These are phyloP conservation scores for Globisporangium cystogenes DNA, from an alignment of 352 stramenopile genomes.

Conservation along the genomic window DNA sequence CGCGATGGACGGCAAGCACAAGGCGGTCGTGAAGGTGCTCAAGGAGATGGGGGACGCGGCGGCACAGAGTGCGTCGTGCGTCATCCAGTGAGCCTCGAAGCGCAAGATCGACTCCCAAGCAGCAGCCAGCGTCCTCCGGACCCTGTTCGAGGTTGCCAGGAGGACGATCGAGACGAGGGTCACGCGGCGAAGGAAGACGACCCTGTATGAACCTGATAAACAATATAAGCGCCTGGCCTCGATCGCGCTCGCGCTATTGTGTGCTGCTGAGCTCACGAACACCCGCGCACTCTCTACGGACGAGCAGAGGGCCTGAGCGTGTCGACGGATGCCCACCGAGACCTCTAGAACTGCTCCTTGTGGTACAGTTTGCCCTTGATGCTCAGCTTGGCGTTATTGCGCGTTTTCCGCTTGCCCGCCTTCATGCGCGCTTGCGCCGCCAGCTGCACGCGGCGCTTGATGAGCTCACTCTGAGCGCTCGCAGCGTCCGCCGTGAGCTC, in stretches of 20 bases:
- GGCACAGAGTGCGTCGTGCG: conserved; percentile 79
- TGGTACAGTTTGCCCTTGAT: conserved; percentile 83
- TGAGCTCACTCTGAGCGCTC: conserved; percentile 59
- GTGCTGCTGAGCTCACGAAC: not conserved
- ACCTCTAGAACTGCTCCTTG: conserved; percentile 70
- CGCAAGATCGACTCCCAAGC: not conserved
- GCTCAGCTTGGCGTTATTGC: conserved; percentile 81
- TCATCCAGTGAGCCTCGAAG: conserved; percentile 55
- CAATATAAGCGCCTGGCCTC: conserved; percentile 17
- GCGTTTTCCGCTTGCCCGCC: conserved; percentile 48
- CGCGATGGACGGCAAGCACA: conserved; percentile 91
- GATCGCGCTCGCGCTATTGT: not conserved
- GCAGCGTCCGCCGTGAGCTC: conserved; percentile 26
- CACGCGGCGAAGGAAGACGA: conserved; percentile 3
- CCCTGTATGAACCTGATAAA: conserved; percentile 26
- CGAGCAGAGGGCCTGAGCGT: not conserved
- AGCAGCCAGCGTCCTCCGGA: conserved; percentile 3
- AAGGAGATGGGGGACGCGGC: conserved; percentile 91
- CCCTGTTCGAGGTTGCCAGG: not conserved
- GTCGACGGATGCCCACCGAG: not conserved
- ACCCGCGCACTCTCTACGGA: too few relatives aligned
- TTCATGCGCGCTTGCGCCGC: conserved; percentile 57
- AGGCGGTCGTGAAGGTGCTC: conserved; percentile 87
- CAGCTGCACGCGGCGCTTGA: conserved; percentile 79
- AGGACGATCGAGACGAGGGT: not conserved